phyloP scores from a whole-genome alignment of 2,329 filamentous ascomycete genomes.

The Metarhizium robertsii region DNA sequence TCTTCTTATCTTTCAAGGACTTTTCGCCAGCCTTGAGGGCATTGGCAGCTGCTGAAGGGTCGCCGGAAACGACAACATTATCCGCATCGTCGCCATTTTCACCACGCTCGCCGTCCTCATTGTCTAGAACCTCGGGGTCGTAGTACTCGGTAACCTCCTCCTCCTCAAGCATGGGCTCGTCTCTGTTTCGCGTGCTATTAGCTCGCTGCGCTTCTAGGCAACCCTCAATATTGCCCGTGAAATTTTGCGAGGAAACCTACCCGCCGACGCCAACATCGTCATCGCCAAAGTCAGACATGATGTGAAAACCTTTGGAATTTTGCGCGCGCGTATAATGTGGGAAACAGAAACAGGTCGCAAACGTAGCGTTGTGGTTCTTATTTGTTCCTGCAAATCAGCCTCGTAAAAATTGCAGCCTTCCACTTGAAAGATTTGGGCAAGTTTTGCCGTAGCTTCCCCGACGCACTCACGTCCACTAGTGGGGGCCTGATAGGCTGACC shows the following conservation, averaged over 20 bases:
- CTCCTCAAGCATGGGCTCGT: constrained; percentile 65
- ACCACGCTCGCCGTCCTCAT: constrained; percentile 40
- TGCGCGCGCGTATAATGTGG: not conserved
- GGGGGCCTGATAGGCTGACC: not conserved
- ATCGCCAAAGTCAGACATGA: constrained; percentile 68
- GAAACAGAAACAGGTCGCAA: not conserved
- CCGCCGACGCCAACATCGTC: constrained; percentile 50
- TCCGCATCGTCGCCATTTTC: constrained; percentile 47
- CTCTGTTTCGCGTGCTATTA: constrained; percentile 32
- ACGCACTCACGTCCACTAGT: not conserved
- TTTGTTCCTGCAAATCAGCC: constrained; percentile 5
- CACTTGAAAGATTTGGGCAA: constrained; percentile 12
- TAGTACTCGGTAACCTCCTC: constrained; percentile 53
- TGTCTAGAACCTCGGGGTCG: constrained; percentile 43
- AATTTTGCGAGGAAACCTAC: constrained; percentile 30
- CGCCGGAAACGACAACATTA: constrained; percentile 51
- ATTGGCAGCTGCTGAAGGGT: constrained; percentile 50
- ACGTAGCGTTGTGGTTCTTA: not conserved
- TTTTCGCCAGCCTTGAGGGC: constrained; percentile 43
- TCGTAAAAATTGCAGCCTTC: constrained; percentile 21
- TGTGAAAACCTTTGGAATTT: constrained; percentile 7
- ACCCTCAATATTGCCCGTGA: not conserved
- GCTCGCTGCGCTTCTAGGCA: not conserved
- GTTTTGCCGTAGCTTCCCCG: constrained; percentile 24
- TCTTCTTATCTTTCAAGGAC: constrained; percentile 71